Evolutionary conservation across 768 basidiomycete species (phyloP).

Genomic region (Pleurotus pulmonarius): DNA sequence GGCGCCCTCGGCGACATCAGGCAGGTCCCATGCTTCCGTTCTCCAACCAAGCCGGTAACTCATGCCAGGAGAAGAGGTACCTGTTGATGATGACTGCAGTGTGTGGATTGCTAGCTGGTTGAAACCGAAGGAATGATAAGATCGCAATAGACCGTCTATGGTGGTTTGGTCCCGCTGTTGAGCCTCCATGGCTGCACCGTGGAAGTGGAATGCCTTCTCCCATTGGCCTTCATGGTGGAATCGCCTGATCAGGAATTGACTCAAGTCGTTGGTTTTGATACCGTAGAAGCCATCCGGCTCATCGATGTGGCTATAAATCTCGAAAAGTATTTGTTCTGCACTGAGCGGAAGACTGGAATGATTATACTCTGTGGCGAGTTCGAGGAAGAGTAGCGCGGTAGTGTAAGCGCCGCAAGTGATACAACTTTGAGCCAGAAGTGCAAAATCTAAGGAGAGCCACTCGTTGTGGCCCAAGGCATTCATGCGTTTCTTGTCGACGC

Average conservation of each 20-base stretch:
- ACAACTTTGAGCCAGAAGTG: conserved; percentile 68
- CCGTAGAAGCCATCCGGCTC: conserved; percentile 99
- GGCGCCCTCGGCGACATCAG: conserved; percentile 45
- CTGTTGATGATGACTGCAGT: conserved; percentile 38
- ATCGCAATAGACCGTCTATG: conserved; percentile 65
- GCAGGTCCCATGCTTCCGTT: conserved; percentile 93
- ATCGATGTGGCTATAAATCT: conserved; percentile 92
- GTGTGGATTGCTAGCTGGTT: conserved; percentile 79
- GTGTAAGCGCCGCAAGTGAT: conserved; percentile 81
- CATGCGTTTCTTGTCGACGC: no score
- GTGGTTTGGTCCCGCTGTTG: conserved; percentile 37
- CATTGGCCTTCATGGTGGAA: conserved; percentile 93
- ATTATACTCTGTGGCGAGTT: conserved; percentile 61
- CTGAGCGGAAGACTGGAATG: conserved; percentile 21
- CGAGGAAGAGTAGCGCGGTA: conserved; percentile 86
- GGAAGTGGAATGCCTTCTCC: conserved; percentile 86
- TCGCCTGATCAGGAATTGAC: conserved; percentile 74
- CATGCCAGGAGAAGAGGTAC: conserved; percentile 40
- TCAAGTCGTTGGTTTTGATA: conserved; percentile 75
- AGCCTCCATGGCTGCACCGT: conserved; percentile 81
- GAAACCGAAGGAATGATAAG: conserved; percentile 90
- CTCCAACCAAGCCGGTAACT: conserved; percentile 88
- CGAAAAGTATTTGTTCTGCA: conserved; percentile 78
- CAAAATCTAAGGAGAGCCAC: conserved; percentile 80
- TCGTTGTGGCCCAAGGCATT: conserved; percentile 55